These are phyloP conservation scores for Pittosporum tobira DNA, from an alignment of 129 eudicot genomes.

Conservation along the genomic window DNA sequence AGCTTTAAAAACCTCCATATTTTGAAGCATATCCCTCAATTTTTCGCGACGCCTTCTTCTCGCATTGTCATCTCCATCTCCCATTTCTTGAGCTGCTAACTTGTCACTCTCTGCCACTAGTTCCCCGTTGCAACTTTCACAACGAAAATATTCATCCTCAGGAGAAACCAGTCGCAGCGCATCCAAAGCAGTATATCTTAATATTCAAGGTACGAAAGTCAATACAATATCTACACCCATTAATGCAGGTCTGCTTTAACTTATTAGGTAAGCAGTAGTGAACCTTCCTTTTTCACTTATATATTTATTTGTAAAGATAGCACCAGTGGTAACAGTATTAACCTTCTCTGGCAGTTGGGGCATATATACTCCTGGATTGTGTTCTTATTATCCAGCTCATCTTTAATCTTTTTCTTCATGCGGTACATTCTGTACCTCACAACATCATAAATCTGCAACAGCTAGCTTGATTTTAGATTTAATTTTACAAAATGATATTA, in stretches of 20 bases:
- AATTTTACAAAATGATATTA: background rate
- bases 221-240: too few relatives aligned
- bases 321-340: background rate
- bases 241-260: too few relatives aligned
- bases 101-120: conserved; percentile 92
- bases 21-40: conserved; percentile 62
- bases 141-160: conserved; percentile 68
- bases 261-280: too few relatives aligned
- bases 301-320: too few relatives aligned
- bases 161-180: conserved; percentile 58
- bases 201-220: too few relatives aligned
- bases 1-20: conserved; percentile 58
- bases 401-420: conserved; percentile 73
- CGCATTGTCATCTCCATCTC: conserved; percentile 93
- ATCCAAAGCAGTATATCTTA: conserved; percentile 95
- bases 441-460: conserved; percentile 87
- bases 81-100: conserved; percentile 67
- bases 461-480: conserved; percentile 2
- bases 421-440: conserved; percentile 94
- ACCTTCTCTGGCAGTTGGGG: conserved; percentile 68
- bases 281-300: too few relatives aligned
- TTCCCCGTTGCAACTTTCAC: conserved; percentile 82
- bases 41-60: conserved; percentile 77
- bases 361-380: conserved; percentile 86
- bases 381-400: conserved; percentile 78